These are phyloP conservation scores for Pestalotiopsis sp. DNA, from an alignment of 2,329 filamentous ascomycete species.

Conservation along the genomic window DNA sequence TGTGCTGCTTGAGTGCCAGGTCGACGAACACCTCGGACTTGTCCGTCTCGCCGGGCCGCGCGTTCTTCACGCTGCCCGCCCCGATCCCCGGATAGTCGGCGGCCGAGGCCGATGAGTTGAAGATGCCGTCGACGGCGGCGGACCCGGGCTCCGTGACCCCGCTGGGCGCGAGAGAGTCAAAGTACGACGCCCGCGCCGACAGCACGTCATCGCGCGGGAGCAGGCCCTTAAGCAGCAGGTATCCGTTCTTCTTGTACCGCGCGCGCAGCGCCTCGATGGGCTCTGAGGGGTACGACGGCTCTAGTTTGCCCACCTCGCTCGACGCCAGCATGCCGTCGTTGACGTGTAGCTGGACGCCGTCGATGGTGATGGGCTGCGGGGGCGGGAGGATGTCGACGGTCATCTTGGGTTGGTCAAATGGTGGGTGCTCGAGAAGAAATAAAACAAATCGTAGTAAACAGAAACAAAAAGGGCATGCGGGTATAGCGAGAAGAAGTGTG, in stretches of 20 bases:
- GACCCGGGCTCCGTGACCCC: constrained; percentile 41
- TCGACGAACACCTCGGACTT: constrained; percentile 36
- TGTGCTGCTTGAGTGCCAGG: constrained; percentile 56
- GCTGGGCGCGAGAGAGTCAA: constrained; percentile 38
- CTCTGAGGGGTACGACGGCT: background rate
- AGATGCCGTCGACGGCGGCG: constrained; percentile 41
- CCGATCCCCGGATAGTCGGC: constrained; percentile 36
- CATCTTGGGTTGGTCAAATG: background rate
- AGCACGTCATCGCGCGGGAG: constrained; percentile 45
- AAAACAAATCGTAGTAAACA: background rate
- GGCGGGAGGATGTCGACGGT: background rate
- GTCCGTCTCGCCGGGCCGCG: constrained; percentile 17
- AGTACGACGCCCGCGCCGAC: constrained; percentile 42
- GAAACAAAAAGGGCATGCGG: background rate
- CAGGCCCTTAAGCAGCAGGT: constrained; percentile 44
- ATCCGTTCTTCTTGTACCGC: constrained; percentile 34
- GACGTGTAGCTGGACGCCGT: constrained; percentile 18
- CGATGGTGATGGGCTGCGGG: background rate
- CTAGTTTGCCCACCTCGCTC: background rate
- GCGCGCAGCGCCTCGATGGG: background rate
- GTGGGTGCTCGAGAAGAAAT: background rate
- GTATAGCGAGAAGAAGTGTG: no score
- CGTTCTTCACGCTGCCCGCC: constrained; percentile 31
- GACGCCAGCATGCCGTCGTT: background rate
- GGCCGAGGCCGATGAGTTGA: constrained; percentile 37